These are phyloP conservation scores for Diaporthe amygdali DNA, from an alignment of 2,329 filamentous ascomycete species.

Conservation along the genomic window DNA sequence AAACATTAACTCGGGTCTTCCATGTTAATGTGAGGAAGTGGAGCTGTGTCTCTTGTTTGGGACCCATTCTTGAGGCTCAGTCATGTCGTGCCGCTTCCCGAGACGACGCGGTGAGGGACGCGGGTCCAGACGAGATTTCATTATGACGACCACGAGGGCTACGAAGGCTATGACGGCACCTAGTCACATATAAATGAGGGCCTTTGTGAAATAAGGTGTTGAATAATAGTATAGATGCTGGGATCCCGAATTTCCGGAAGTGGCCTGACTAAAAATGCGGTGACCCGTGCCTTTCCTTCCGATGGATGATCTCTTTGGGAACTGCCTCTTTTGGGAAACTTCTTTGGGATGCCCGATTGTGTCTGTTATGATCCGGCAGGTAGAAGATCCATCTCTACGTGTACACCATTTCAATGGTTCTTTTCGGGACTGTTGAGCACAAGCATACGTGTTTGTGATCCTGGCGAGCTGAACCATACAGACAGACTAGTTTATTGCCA, in stretches of 20 bases:
- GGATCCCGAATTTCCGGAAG: neutral
- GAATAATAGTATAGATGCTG: neutral
- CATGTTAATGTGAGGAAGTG: neutral
- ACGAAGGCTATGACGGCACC: neutral
- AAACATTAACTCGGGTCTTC: neutral
- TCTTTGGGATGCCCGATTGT: neutral
- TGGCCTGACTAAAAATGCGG: neutral
- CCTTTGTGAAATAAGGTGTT: neutral
- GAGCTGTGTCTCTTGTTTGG: neutral
- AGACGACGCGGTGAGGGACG: neutral
- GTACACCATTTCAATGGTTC: neutral
- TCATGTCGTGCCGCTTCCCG: neutral
- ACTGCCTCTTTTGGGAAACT: neutral
- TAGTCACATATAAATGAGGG: neutral
- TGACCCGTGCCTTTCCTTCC: neutral
- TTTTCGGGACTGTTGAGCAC: neutral
- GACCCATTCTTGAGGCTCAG: constrained; percentile 1
- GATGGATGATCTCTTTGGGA: neutral
- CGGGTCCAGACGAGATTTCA: neutral
- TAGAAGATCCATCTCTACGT: neutral
- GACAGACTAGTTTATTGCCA: constrained; percentile 4
- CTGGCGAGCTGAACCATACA: neutral
- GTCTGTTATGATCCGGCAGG: too few species aligned
- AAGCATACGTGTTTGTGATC: neutral
- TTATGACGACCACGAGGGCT: neutral